A percentile compares a stretch with the other conserved stretches of the same genome.
Evolutionary conservation across 1,139 yeast species (phyloP).

Genomic region (Nadsonia commutata): DNA sequence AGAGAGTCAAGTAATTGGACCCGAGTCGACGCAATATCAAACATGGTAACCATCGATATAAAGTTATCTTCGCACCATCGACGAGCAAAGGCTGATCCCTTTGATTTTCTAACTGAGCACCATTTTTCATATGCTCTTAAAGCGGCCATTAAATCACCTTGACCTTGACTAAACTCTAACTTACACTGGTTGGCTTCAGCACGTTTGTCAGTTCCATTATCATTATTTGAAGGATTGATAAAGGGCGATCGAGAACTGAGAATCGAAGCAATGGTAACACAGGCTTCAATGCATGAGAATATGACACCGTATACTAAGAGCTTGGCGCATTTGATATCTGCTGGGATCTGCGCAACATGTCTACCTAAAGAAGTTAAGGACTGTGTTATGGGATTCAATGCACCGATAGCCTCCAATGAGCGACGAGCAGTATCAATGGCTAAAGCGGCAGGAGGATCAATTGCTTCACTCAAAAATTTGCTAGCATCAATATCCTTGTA

Average conservation of each 20-base stretch:
- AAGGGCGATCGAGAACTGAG: conserved; percentile 66
- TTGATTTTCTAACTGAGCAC: conserved; percentile 16
- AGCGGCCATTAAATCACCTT: conserved; percentile 65
- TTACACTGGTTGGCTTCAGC: conserved; percentile 44
- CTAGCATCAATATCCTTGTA: conserved; percentile 53
- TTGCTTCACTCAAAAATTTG: conserved; percentile 53
- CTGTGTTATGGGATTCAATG: conserved; percentile 33
- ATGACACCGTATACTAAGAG: conserved; percentile 63
- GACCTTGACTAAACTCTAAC: conserved; percentile 26
- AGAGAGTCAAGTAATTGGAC: conserved; percentile 53
- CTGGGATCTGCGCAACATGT: conserved; percentile 65
- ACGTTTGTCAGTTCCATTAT: conserved; percentile 32
- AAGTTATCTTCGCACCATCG: conserved; percentile 46
- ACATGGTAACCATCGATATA: conserved; percentile 49
- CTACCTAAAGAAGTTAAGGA: conserved; percentile 66
- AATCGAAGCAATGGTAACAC: conserved; percentile 63
- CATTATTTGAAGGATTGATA: conserved; percentile 28
- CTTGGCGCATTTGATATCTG: conserved; percentile 79
- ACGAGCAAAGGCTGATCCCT: conserved; percentile 18
- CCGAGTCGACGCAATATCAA: conserved; percentile 58
- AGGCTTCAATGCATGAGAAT: conserved; percentile 68
- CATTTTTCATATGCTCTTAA: conserved; percentile 43
- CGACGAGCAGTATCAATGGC: conserved; percentile 51
- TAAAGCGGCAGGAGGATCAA: conserved; percentile 61
- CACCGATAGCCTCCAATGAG: conserved; percentile 57